These are phyloP conservation scores for Candida incommunis DNA, from an alignment of 805 yeast species.

Conservation along the genomic window DNA sequence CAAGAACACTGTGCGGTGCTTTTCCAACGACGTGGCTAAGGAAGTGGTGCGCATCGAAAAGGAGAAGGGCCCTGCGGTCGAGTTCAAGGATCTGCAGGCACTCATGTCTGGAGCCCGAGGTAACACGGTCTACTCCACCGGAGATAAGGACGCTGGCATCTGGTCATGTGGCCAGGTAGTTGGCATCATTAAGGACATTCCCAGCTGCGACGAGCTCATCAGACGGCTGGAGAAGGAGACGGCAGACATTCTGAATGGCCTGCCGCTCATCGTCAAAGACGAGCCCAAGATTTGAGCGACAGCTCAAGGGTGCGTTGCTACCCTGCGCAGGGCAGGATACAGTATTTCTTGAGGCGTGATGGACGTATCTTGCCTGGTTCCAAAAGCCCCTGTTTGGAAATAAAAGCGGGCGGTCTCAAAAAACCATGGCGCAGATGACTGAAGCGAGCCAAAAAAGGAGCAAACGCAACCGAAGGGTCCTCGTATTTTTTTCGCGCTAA, in stretches of 20 bases:
- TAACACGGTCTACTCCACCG: constrained; percentile 15
- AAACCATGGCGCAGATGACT: too few species aligned
- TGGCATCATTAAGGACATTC: constrained; percentile 19
- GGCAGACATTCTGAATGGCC: constrained; percentile 7
- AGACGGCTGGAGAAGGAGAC: constrained; percentile 16
- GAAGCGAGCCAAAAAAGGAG: too few species aligned
- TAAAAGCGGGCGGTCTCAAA: too few species aligned
- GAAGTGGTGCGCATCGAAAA: constrained; percentile 14
- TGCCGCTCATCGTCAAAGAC: not conserved
- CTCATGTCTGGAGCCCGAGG: constrained; percentile 20
- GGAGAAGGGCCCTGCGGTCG: constrained; percentile 10
- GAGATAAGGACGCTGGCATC: constrained; percentile 23
- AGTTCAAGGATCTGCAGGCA: constrained; percentile 14
- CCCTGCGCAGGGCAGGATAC: too few species aligned
- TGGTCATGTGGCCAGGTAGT: constrained; percentile 20
- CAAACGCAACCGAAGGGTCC: too few species aligned
- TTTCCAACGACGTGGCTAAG: constrained; percentile 15
- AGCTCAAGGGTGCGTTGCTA: too few species aligned
- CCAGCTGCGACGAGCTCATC: constrained; percentile 18
- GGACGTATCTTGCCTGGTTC: too few species aligned
- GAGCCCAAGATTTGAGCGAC: not conserved
- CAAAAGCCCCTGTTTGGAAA: too few species aligned
- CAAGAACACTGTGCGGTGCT: constrained; percentile 18
- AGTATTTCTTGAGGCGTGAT: too few species aligned
- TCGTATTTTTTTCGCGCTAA: too few species aligned